Evolutionary conservation across 2,329 filamentous ascomycete genomes (phyloP), one percentile per base, ranked within the genome.

Genomic region (Clonostachys rosea): DNA sequence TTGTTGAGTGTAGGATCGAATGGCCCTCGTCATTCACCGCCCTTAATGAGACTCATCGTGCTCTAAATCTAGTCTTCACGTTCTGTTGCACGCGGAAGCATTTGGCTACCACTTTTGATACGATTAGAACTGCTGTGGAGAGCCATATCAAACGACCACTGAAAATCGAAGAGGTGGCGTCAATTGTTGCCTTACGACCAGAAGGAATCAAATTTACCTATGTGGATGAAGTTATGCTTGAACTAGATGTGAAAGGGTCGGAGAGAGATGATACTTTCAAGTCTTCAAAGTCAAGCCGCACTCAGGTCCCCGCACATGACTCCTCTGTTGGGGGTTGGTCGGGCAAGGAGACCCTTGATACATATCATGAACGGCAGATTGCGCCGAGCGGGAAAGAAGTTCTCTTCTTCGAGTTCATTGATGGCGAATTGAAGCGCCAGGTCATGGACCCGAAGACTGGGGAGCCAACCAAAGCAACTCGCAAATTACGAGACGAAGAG

Each of bases 81-180:
- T 97, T 99, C 61, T 95, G 90, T 69, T 94, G 85, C 61, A 92
- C 92, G 2, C 84, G 94, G 42, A 96, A 95, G 62, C 89, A 97
- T 58, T 77, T 97, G 30, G 84, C 89, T 1, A 97, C 94, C 0
- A 96, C 92, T 0, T 90, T 96, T 54, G 87, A 94, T 14, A 96
- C 87, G 6, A 87, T 99, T 42, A 90, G 85, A 56, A 79, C 83
- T 9, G 81, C 92, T 0, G 92, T 97, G 1, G 90, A 96, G 64
- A 81, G 80, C 1, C 90, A 96, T 60, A 91, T 84, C 50, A 85
- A 87, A 56, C 78, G 81, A 20, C 72, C 83, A 16, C 67, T 99
- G 40, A 73, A 74, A 1, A 69, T 94, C 17, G 83, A 87, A 50
- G 91, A 97, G 67, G 83, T 97, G 16, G 89, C 91, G 2, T 81